Evolutionary conservation across 495 filamentous ascomycete genomes (phyloP).

Genomic region (Apodospora peruviana): DNA sequence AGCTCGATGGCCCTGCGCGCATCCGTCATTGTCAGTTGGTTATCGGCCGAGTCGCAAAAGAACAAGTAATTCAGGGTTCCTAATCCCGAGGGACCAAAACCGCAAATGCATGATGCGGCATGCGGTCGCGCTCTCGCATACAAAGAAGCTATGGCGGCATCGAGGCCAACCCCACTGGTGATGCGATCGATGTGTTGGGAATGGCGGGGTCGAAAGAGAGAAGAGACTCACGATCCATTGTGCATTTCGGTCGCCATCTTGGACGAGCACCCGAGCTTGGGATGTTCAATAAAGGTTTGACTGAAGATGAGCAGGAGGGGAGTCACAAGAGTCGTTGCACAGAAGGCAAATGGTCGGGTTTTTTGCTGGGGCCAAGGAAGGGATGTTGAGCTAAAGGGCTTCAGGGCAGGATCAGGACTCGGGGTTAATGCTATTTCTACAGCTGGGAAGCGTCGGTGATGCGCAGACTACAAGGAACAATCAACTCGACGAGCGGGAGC

Average conservation of each 20-base stretch:
- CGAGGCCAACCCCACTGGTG: slow-evolving; percentile 14
- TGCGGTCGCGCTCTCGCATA: slow-evolving; percentile 1
- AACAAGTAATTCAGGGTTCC: too few species aligned
- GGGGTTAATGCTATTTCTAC: slow-evolving; percentile 34
- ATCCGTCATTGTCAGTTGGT: slow-evolving; percentile 8
- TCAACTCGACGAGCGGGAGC: slow-evolving; percentile 23
- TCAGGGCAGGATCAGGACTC: slow-evolving; percentile 18
- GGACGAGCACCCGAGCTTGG: slow-evolving; percentile 8
- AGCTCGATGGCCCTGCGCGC: slow-evolving; percentile 64
- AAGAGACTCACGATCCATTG: slow-evolving; percentile 35
- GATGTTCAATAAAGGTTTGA: slow-evolving; percentile 1
- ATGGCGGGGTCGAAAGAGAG: slow-evolving; percentile 34
- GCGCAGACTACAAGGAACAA: slow-evolving; percentile 17
- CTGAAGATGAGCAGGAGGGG: background rate
- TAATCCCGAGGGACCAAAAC: too few species aligned
- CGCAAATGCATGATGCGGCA: background rate
- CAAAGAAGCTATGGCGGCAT: slow-evolving; percentile 2
- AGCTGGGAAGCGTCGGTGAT: slow-evolving; percentile 12
- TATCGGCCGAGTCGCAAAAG: background rate
- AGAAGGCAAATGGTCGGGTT: too few species aligned
- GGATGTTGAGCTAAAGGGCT: slow-evolving; percentile 18
- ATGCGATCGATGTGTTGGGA: slow-evolving; percentile 5
- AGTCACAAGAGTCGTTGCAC: too few species aligned
- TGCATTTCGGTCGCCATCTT: slow-evolving; percentile 38
- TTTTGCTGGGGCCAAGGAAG: slow-evolving; percentile 7